Evolutionary conservation across 768 basidiomycete species (phyloP).

Genomic region (Tulasnella sp.): DNA sequence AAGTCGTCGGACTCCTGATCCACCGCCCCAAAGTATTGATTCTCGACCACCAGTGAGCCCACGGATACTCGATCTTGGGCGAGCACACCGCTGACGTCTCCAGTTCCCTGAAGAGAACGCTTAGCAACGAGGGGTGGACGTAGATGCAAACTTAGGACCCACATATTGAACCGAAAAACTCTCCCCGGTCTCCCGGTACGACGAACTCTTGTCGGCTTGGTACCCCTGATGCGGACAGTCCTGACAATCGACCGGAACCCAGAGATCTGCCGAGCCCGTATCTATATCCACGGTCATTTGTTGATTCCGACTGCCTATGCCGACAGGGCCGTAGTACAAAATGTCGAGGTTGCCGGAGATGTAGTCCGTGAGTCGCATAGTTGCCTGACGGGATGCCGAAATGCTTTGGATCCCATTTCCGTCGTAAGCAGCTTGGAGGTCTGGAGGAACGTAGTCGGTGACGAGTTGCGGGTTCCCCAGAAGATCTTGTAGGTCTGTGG

Average conservation of each 20-base stretch:
- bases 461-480: background rate
- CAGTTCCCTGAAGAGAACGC: constrained; percentile 34
- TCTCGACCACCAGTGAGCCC: constrained; percentile 32
- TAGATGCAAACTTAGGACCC: constrained; percentile 12
- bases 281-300: constrained; percentile 47
- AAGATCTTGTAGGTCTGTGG: background rate
- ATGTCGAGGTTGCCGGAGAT: constrained; percentile 31
- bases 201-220: constrained; percentile 29
- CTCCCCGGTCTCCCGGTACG: constrained; percentile 26
- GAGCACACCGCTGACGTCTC: constrained; percentile 38
- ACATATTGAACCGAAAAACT: constrained; percentile 38
- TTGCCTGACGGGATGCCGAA: background rate
- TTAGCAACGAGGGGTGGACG: background rate
- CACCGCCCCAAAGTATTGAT: constrained; percentile 50
- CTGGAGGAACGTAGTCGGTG: background rate
- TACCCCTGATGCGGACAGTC: background rate
- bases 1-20: constrained; percentile 38
- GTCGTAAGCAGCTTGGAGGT: background rate
- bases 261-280: constrained; percentile 59
- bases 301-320: constrained; percentile 47
- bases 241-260: constrained; percentile 24
- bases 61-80: constrained; percentile 41
- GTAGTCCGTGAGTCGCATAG: constrained; percentile 30
- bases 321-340: constrained; percentile 38
- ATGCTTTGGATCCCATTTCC: background rate